These are phyloP conservation scores for Funneliformis geosporum DNA, from an alignment of 192 early-diverging fungal species.

Conservation along the genomic window DNA sequence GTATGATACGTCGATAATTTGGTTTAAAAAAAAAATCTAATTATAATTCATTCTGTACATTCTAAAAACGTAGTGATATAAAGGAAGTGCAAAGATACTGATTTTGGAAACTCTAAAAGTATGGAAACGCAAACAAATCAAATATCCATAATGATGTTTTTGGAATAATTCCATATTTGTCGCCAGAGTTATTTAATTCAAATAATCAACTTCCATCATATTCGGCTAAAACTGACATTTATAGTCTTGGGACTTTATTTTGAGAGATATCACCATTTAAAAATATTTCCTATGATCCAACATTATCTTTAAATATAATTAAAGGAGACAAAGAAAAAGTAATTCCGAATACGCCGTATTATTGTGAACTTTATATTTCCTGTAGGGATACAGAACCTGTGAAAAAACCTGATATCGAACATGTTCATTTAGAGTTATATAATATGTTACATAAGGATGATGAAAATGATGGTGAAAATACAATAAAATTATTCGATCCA, in stretches of 20 bases:
- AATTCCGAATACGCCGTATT: constrained; percentile 4
- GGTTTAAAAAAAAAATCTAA: no score
- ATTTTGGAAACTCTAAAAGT: constrained; percentile 12
- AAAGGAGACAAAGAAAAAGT: not conserved
- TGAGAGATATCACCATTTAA: constrained; percentile 11
- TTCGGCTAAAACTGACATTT: not conserved
- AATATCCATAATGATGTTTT: not conserved
- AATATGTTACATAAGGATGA: no score
- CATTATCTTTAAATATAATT: not conserved
- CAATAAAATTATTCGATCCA: no score
- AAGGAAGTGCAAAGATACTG: constrained; percentile 6
- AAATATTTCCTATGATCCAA: no score
- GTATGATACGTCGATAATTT: not conserved
- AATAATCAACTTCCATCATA: not conserved
- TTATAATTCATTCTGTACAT: no score
- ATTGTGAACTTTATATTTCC: constrained; percentile 10
- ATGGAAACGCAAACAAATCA: not conserved
- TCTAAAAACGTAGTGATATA: not conserved
- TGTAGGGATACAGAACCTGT: constrained; percentile 19
- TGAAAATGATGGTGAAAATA: no score
- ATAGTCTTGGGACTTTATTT: constrained; percentile 13
- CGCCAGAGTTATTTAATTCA: not conserved
- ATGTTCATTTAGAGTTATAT: not conserved
- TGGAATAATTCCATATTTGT: not conserved
- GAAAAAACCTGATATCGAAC: not conserved